A percentile compares a stretch with the other conserved stretches of the same genome.
Conservation (phyloP, 495 filamentous ascomycete species). For the Hypoxylon cercidicola region DNA sequence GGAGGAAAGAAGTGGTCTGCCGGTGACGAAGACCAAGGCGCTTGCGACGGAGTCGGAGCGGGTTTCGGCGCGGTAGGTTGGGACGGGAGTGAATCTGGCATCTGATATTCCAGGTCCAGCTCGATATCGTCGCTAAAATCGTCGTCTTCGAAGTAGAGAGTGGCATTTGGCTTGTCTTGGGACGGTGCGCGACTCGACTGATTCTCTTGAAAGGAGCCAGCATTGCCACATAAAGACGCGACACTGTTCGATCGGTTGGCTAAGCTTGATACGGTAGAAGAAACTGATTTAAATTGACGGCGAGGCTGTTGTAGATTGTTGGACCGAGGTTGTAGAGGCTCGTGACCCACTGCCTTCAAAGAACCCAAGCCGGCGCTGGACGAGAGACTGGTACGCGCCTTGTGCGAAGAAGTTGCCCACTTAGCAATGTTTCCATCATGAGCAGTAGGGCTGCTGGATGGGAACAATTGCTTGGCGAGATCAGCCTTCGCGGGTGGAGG, state of each 20-base stretch:
- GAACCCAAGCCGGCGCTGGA: constrained; percentile 34
- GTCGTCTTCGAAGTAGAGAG: constrained; percentile 66
- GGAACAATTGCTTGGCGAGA: constrained; percentile 59
- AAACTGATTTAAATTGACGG: constrained; percentile 25
- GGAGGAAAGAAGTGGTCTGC: constrained; percentile 41
- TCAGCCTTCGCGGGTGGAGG: constrained; percentile 34
- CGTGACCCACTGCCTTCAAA: constrained; percentile 28
- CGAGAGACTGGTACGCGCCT: constrained; percentile 37
- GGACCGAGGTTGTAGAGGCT: constrained; percentile 33
- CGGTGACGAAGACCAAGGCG: constrained; percentile 49
- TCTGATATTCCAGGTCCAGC: constrained; percentile 68
- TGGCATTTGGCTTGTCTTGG: constrained; percentile 15
- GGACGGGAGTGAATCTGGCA: constrained; percentile 56
- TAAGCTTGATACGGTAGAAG: constrained; percentile 4
- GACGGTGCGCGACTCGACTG: constrained; percentile 33
- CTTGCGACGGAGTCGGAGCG: constrained; percentile 33
- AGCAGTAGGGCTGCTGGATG: constrained; percentile 58
- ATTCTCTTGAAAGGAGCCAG: constrained; percentile 56
- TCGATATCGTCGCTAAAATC: constrained; percentile 80
- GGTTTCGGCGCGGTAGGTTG: constrained; percentile 43
- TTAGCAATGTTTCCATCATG: constrained; percentile 48
- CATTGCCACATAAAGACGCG: constrained; percentile 51
- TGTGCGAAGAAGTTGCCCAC: constrained; percentile 43
- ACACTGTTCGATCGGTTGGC: constrained; percentile 43
- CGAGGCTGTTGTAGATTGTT: constrained; percentile 30